Base-by-base conservation (phyloP, 2,329 filamentous ascomycete species). In the Ophiostoma angusticollis region DNA sequence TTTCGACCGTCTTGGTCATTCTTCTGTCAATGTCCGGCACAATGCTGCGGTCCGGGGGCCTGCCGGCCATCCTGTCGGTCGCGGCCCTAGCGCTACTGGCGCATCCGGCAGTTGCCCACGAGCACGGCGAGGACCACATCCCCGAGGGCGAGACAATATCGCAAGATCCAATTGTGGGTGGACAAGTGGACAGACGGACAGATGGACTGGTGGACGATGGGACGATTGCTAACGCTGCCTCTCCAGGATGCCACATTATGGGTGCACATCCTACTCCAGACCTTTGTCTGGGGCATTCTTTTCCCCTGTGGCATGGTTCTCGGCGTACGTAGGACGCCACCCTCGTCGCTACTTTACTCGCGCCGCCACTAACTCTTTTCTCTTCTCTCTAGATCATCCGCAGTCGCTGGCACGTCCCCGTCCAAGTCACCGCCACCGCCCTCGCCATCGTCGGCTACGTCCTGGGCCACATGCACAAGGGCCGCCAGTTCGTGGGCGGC, bases 251-350 rank as follows among this genome's bases (percentile, higher is more conserved):
- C 78, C 30, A 84, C 78, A 52, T 61, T 98, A 74, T 98, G 91
- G 91, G 70, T 80, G 50, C 91, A 98, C 61, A 96, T 98, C 53
- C 70, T 94, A 44, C 60, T 93, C 32, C 87, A 94, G 69, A 80
- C 78, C 57, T 54, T 91, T 42, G 77, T 86, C 42, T 96, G 93
- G 67, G 91, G 91, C 45, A 69, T 98, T 50, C 74, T 96, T 43
- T 96, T 94, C 54, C 91, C 91, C 9, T 70, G 84, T 13, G 91
- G 91, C 51, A 96, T 98, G 89, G 86, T 96, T 30, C 67, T 95
- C 14, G 89, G 89, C 43, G 84, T 91, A 74, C 52, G 80, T 63
- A n/a, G n/a, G n/a, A n/a, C n/a, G n/a, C n/a, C n/a, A n/a, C n/a
- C n/a, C n/a, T n/a, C n/a, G n/a, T n/a, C n/a, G n/a, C n/a, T n/a